Conservation (phyloP, 192 early-diverging fungal species). For the Kappamyces sp. region DNA sequence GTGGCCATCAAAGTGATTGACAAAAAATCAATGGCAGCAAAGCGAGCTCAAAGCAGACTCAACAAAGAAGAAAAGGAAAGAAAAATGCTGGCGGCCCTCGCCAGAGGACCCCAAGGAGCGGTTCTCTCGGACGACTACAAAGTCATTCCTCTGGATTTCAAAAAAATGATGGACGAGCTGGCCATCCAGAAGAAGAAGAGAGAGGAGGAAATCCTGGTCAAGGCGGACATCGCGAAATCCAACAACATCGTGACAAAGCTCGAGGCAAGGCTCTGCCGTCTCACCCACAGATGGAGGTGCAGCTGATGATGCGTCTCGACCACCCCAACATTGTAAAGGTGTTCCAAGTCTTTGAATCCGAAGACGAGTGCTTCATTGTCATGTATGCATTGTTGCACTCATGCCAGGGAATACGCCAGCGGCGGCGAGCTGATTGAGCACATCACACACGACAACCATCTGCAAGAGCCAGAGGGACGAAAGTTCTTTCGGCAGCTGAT, state of each 20-base stretch:
- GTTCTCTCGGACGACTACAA: too few relatives aligned
- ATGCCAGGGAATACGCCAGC: slow-evolving; percentile 51
- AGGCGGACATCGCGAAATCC: slow-evolving; percentile 11
- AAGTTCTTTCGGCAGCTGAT: slow-evolving; percentile 55
- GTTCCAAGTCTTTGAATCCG: slow-evolving; percentile 57
- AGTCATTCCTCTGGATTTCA: too few relatives aligned
- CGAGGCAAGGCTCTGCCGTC: slow-evolving; percentile 1
- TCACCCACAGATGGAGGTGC: slow-evolving; percentile 47
- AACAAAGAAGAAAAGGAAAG: slow-evolving; percentile 14
- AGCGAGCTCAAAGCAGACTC: slow-evolving; percentile 15
- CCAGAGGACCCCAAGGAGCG: too few relatives aligned
- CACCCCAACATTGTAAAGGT: slow-evolving; percentile 59
- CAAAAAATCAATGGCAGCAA: slow-evolving; percentile 19
- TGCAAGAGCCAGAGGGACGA: slow-evolving; percentile 48
- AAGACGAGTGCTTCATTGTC: slow-evolving; percentile 58
- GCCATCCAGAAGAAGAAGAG: slow-evolving; percentile 14
- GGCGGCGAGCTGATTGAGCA: slow-evolving; percentile 58
- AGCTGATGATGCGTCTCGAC: slow-evolving; percentile 54
- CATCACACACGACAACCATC: slow-evolving; percentile 41
- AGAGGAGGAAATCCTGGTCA: background rate
- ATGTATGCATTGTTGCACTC: slow-evolving; percentile 31
- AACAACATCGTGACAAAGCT: slow-evolving; percentile 13
- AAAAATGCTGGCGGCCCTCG: slow-evolving; percentile 14
- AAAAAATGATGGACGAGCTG: slow-evolving; percentile 10
- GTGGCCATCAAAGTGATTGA: slow-evolving; percentile 22